Percentiles rank a stretch among this genome's conserved stretches.
phyloP scores from a whole-genome alignment of 371 early-diverging fungal genomes.

The Rhizopus stolonifer region DNA sequence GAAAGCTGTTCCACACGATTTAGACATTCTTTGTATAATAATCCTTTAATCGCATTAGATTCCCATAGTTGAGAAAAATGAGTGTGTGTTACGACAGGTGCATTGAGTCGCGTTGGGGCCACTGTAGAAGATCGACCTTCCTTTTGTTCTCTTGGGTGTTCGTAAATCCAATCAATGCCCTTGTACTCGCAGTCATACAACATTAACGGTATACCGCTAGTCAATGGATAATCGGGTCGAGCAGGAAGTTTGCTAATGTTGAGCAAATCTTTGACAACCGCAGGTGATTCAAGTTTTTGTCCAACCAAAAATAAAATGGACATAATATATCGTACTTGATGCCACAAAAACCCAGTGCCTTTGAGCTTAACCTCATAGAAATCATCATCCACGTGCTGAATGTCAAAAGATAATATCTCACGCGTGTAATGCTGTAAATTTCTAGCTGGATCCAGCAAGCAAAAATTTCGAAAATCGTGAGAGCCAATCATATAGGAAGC shows the following conservation, averaged over 20 bases:
- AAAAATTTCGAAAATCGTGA: constrained; percentile 95
- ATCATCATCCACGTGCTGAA: constrained; percentile 53
- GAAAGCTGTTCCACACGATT: constrained; percentile 6
- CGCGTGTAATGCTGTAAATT: constrained; percentile 76
- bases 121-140: constrained; percentile 14
- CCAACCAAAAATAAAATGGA: constrained; percentile 87
- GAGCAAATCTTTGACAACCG: constrained; percentile 34
- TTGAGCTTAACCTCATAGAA: constrained; percentile 70
- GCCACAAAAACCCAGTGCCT: constrained; percentile 94
- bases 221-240: constrained; percentile 55
- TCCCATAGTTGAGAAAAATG: constrained; percentile 53
- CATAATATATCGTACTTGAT: constrained; percentile 97
- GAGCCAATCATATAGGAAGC: constrained; percentile 69
- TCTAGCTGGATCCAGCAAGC: constrained; percentile 87
- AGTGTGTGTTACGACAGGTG: constrained; percentile 36
- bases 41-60: constrained; percentile 42
- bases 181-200: constrained; percentile 86
- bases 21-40: constrained; percentile 35
- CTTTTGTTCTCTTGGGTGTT: not conserved
- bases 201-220: constrained; percentile 84
- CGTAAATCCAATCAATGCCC: constrained; percentile 50
- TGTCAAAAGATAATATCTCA: constrained; percentile 61
- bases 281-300: constrained; percentile 39
- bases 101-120: not conserved
- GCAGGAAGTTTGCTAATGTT: constrained; percentile 30